phyloP scores from a whole-genome alignment of 495 filamentous ascomycete genomes.

The Trichoderma virens region DNA sequence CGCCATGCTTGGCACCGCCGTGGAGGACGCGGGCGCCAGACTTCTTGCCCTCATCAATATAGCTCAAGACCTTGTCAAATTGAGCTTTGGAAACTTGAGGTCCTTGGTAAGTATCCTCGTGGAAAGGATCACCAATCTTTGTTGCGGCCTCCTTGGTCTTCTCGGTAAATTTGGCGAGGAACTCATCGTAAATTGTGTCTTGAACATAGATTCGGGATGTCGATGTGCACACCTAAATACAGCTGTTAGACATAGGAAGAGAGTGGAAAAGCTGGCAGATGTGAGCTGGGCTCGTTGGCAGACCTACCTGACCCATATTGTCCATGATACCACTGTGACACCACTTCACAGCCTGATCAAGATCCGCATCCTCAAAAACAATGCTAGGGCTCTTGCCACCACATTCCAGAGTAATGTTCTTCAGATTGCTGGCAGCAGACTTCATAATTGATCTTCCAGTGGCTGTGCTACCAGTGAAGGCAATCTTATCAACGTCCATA shows the following conservation, averaged over 20 bases:
- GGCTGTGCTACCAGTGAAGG: constrained; percentile 91
- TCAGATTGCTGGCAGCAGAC: constrained; percentile 83
- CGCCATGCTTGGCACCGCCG: constrained; percentile 36
- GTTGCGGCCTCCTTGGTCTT: constrained; percentile 13
- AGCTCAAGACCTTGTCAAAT: constrained; percentile 96
- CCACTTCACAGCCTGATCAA: constrained; percentile 74
- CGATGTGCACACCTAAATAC: constrained; percentile 35
- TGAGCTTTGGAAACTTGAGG: constrained; percentile 93
- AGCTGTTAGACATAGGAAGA: background rate
- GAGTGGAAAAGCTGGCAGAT: background rate
- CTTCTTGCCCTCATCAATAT: constrained; percentile 86
- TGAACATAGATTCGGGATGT: constrained; percentile 50
- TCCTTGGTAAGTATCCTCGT: constrained; percentile 84
- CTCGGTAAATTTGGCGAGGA: constrained; percentile 50
- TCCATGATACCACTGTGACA: constrained; percentile 36
- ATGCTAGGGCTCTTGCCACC: constrained; percentile 70
- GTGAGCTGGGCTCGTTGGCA: background rate
- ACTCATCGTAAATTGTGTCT: constrained; percentile 46
- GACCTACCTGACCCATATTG: constrained; percentile 42
- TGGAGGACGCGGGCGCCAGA: constrained; percentile 39
- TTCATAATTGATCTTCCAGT: constrained; percentile 93
- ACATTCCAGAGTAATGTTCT: constrained; percentile 75
- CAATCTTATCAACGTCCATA: constrained; percentile 67
- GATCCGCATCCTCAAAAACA: constrained; percentile 63
- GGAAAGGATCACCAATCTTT: constrained; percentile 79